These are phyloP conservation scores for Lentinus brumalis DNA, from an alignment of 768 basidiomycete species.

Conservation along the genomic window DNA sequence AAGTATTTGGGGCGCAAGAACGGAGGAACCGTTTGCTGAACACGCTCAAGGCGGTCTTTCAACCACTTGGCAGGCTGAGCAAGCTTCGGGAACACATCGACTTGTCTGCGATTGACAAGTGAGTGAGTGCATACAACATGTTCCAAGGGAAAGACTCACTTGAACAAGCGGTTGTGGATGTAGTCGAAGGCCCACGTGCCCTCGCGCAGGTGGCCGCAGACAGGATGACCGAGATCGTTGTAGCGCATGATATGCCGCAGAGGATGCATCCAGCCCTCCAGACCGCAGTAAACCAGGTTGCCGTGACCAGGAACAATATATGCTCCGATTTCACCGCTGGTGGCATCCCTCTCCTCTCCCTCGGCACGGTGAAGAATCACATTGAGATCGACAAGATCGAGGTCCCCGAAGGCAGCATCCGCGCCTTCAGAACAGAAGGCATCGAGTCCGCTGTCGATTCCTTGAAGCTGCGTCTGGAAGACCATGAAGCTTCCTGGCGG, in stretches of 20 bases:
- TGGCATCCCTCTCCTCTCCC: slow-evolving; percentile 90
- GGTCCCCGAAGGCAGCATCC: slow-evolving; percentile 67
- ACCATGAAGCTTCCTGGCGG: slow-evolving; percentile 96
- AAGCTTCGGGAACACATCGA: slow-evolving; percentile 65
- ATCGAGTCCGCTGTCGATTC: slow-evolving; percentile 72
- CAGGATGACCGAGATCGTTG: slow-evolving; percentile 92
- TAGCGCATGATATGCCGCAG: slow-evolving; percentile 80
- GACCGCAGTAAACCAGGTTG: slow-evolving; percentile 84
- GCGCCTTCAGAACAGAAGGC: slow-evolving; percentile 70
- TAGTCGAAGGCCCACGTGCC: slow-evolving; percentile 96
- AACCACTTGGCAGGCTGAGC: slow-evolving; percentile 79
- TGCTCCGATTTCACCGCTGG: slow-evolving; percentile 73
- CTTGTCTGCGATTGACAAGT: slow-evolving; percentile 46
- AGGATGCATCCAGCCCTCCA: slow-evolving; percentile 97
- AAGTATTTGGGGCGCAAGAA: slow-evolving; percentile 97
- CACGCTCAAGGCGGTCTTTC: slow-evolving; percentile 80
- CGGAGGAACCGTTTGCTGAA: slow-evolving; percentile 72
- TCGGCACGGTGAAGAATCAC: slow-evolving; percentile 84
- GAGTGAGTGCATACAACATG: slow-evolving; percentile 7
- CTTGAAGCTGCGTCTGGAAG: slow-evolving; percentile 83
- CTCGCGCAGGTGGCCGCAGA: slow-evolving; percentile 84
- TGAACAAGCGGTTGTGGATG: slow-evolving; percentile 63
- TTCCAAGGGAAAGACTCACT: slow-evolving; percentile 48
- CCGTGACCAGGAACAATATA: slow-evolving; percentile 82
- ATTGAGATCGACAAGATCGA: slow-evolving; percentile 89